These are phyloP conservation scores for Fusarium sp. DNA, from an alignment of 2,329 filamentous ascomycete genomes.

Conservation along the genomic window DNA sequence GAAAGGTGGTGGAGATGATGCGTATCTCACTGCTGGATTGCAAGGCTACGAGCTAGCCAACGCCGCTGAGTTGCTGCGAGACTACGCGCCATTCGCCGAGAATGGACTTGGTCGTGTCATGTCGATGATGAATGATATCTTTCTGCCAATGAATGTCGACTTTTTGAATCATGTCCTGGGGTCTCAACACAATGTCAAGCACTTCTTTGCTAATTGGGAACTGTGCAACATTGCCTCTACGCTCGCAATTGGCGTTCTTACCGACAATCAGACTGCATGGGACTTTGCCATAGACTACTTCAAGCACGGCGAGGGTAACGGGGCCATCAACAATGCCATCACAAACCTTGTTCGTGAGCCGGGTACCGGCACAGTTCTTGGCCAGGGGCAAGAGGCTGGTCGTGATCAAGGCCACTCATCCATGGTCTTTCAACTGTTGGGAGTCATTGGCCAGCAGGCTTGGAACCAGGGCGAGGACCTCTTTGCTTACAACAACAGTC, in stretches of 20 bases:
- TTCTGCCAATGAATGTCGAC: not conserved
- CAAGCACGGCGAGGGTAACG: not conserved
- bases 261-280: not conserved
- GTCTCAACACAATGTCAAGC: not conserved
- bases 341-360: not conserved
- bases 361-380: not conserved
- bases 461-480: not conserved
- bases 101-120: not conserved
- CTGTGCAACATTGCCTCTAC: not conserved
- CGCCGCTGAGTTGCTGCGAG: not conserved
- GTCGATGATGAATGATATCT: not conserved
- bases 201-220: not conserved
- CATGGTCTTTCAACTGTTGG: not conserved
- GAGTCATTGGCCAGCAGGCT: not conserved
- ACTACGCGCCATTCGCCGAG: not conserved
- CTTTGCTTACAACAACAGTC: conserved; percentile 22
- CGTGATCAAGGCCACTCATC: not conserved
- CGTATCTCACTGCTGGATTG: not conserved
- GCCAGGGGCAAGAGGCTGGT: not conserved
- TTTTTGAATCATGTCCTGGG: not conserved
- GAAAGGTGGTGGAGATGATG: not conserved
- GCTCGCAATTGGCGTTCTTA: not conserved
- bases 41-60: not conserved
- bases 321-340: not conserved
- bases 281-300: not conserved